These are phyloP conservation scores for Lasiosphaeria ovina DNA, from an alignment of 495 filamentous ascomycete genomes.

Conservation along the genomic window DNA sequence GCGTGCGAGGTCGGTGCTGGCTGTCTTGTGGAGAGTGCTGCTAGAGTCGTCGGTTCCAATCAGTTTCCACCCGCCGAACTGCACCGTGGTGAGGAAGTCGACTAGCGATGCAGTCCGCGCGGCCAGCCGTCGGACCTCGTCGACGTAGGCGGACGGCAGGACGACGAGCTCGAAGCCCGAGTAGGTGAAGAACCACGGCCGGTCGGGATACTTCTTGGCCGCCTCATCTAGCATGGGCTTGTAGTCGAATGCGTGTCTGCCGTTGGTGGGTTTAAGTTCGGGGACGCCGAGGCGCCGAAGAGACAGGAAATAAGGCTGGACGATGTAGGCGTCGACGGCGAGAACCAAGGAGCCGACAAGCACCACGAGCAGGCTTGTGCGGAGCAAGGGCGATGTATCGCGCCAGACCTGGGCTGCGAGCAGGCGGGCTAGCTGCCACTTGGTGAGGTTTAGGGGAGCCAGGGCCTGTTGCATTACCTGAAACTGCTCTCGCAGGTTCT, in stretches of 20 bases:
- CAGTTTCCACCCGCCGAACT: conserved; percentile 11
- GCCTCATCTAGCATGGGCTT: conserved; percentile 11
- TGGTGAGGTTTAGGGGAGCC: conserved; percentile 8
- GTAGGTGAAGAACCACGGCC: conserved; percentile 12
- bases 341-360: conserved; percentile 2
- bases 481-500: background rate
- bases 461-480: conserved; percentile 4
- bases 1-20: conserved; percentile 12
- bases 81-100: conserved; percentile 12
- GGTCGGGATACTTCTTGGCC: conserved; percentile 9
- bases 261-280: conserved; percentile 1
- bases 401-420: conserved; percentile 9
- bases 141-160: conserved; percentile 11
- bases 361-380: background rate
- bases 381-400: background rate
- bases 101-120: conserved; percentile 11
- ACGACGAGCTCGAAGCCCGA: conserved; percentile 13
- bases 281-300: conserved; percentile 11
- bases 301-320: conserved; percentile 11
- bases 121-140: conserved; percentile 3
- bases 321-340: background rate
- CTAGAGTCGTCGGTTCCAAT: conserved; percentile 12
- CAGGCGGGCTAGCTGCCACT: conserved; percentile 7
- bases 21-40: conserved; percentile 13
- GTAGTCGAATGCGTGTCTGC: conserved; percentile 11